Base-by-base conservation (phyloP, 345 rosid species). In the Populus tremula region DNA sequence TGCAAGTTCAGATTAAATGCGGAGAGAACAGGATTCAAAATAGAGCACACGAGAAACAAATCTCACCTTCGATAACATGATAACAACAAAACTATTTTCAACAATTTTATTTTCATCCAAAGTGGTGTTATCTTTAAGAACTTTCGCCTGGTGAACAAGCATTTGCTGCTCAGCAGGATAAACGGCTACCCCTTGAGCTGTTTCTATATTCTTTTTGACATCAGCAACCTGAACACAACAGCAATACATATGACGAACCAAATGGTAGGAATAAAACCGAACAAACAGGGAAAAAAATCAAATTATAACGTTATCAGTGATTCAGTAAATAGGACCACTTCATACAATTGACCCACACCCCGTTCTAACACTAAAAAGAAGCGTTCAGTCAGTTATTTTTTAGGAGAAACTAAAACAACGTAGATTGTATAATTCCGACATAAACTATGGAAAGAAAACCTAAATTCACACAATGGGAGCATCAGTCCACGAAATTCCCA, bases 71-170 rank as follows among this genome's bases (percentile, higher is more conserved):
- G 89, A 50, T 79, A 90, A 78, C 98, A 94, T 93, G 70, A 94
- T 83, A 53, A 94, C 97, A 79, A 91, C 80, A 83, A 93, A 94
- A 82, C 88, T 90, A 75, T 89, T 88, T 80, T 93, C 97, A 27
- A 86, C 86, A 47, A 94, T 92, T 79, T 88, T 87, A 69, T 88
- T 93, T 76, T 89, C 95, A 29, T 83, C 94, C 79, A 94, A 71
- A 38, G 98, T 94, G 10, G 94, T 88, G 79, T 82, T 78, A 76
- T 94, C 97, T 75, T 86, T 88, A 54, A 94, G 97, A 53, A 94
- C 95, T 80, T 89, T 93, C 49, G 97, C 97, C 81, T 93, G 94
- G 78, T 90, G 69, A 80, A 94, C 93, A 63, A 94, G 97, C 95
- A 94, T 90, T 77, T 78, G 95, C 41, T 85, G 90, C 35, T 85